Evolutionary conservation across 2,329 filamentous ascomycete species (phyloP).

Genomic region (Pezicula radicicola): DNA sequence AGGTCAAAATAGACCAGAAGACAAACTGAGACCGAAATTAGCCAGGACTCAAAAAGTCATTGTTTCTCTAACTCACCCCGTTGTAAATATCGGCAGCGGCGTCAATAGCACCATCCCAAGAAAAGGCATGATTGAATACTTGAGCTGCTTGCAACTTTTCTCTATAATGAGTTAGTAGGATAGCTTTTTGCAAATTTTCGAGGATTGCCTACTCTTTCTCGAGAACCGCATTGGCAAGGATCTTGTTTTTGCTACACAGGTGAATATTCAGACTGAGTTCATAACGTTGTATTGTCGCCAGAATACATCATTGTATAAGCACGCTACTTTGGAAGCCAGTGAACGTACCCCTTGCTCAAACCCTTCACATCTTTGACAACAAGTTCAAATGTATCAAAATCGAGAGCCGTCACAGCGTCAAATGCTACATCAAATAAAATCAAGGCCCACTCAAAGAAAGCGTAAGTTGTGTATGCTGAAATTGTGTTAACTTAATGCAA

Average conservation of each 20-base stretch:
- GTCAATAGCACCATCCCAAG: slow-evolving; percentile 72
- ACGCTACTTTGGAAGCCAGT: slow-evolving; percentile 86
- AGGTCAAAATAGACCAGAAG: slow-evolving; percentile 94
- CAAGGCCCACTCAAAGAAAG: slow-evolving; percentile 96
- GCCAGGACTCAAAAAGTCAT: background rate
- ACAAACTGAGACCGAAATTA: slow-evolving; percentile 60
- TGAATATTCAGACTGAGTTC: slow-evolving; percentile 28
- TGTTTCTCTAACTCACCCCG: slow-evolving; percentile 57
- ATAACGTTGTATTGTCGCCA: slow-evolving; percentile 18
- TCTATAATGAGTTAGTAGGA: slow-evolving; percentile 53
- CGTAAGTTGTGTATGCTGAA: slow-evolving; percentile 91
- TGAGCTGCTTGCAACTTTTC: slow-evolving; percentile 65
- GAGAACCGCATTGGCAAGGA: slow-evolving; percentile 45
- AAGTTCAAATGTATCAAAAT: slow-evolving; percentile 87
- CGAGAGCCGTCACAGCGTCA: slow-evolving; percentile 88
- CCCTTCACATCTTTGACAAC: slow-evolving; percentile 87
- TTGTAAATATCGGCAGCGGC: slow-evolving; percentile 87
- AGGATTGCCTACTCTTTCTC: slow-evolving; percentile 70
- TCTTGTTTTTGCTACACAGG: slow-evolving; percentile 35
- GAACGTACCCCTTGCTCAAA: slow-evolving; percentile 96
- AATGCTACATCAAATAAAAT: slow-evolving; percentile 95
- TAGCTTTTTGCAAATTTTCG: slow-evolving; percentile 15
- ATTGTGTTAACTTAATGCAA: slow-evolving; percentile 17
- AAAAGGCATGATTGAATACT: slow-evolving; percentile 69
- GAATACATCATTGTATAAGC: slow-evolving; percentile 44